phyloP scores from a whole-genome alignment of 2,329 filamentous ascomycete genomes.

The Fusarium compactum region DNA sequence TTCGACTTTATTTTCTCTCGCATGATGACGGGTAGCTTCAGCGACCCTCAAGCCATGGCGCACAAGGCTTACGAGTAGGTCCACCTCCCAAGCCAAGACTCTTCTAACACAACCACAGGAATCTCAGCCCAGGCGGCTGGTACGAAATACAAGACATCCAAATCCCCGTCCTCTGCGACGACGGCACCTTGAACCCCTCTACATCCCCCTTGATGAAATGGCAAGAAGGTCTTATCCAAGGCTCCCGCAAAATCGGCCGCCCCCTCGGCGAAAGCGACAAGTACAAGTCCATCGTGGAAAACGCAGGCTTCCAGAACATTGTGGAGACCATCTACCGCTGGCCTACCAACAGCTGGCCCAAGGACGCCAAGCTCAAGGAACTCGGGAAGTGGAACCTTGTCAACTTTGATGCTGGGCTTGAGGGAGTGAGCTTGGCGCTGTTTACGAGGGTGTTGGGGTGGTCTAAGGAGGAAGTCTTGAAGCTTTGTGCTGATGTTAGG shows the following conservation, averaged over 20 bases:
- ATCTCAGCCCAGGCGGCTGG: slow-evolving; percentile 17
- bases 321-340: slow-evolving; percentile 30
- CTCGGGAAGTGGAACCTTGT: slow-evolving; percentile 31
- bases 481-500: slow-evolving; percentile 18
- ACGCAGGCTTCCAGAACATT: slow-evolving; percentile 23
- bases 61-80: slow-evolving; percentile 8
- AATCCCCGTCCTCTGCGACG: slow-evolving; percentile 24
- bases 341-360: slow-evolving; percentile 37
- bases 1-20: slow-evolving; percentile 34
- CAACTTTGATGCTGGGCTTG: slow-evolving; percentile 28
- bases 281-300: slow-evolving; percentile 17
- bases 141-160: slow-evolving; percentile 35
- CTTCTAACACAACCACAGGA: not conserved
- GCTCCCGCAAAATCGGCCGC: slow-evolving; percentile 19
- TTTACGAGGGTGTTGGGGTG: slow-evolving; percentile 31
- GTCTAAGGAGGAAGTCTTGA: slow-evolving; percentile 13
- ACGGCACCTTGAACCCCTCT: slow-evolving; percentile 2
- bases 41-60: not conserved
- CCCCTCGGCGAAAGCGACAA: slow-evolving; percentile 22
- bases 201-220: slow-evolving; percentile 15
- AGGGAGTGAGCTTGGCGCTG: slow-evolving; percentile 30
- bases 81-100: accelerated
- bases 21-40: slow-evolving; percentile 34
- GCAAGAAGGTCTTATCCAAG: slow-evolving; percentile 22
- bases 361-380: slow-evolving; percentile 37